A percentile compares a stretch with the other conserved stretches of the same genome.
Evolutionary conservation across 2,329 filamentous ascomycete species (phyloP).

Genomic region (Fusarium phyllophilum): DNA sequence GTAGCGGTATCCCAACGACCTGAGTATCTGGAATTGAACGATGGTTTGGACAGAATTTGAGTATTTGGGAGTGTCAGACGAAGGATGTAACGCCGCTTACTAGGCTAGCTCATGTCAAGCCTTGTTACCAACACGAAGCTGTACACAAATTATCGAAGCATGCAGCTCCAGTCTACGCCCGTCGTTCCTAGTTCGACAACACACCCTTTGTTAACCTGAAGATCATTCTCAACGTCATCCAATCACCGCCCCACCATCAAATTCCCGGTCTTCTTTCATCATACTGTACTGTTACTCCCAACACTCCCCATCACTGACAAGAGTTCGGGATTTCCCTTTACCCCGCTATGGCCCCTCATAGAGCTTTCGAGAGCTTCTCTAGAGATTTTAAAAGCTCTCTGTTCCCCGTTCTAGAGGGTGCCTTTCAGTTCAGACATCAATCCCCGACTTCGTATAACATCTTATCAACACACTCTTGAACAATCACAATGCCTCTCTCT

Average conservation of each 20-base stretch:
- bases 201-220: slow-evolving; percentile 3
- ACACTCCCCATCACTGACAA: slow-evolving; percentile 25
- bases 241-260: slow-evolving; percentile 43
- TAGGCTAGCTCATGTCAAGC: background rate
- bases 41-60: background rate
- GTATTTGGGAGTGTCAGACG: background rate
- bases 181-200: slow-evolving; percentile 25
- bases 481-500: slow-evolving; percentile 68
- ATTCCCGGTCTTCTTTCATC: slow-evolving; percentile 28
- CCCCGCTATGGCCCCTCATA: slow-evolving; percentile 43
- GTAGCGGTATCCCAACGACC: slow-evolving; percentile 8
- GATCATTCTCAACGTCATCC: slow-evolving; percentile 45
- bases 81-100: background rate
- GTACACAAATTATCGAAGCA: slow-evolving; percentile 25
- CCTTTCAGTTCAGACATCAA: background rate
- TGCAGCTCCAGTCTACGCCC: slow-evolving; percentile 18
- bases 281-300: slow-evolving; percentile 18
- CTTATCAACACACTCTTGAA: background rate
- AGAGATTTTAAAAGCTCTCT: slow-evolving; percentile 18
- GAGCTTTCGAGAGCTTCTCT: slow-evolving; percentile 37
- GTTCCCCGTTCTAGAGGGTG: background rate
- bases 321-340: slow-evolving; percentile 37
- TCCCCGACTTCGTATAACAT: slow-evolving; percentile 8
- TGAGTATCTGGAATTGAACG: slow-evolving; percentile 11
- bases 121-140: background rate